Evolutionary conservation across 352 stramenopile genomes (phyloP), one percentile per base, ranked within the genome.

Genomic region (Peronospora farinosa): DNA sequence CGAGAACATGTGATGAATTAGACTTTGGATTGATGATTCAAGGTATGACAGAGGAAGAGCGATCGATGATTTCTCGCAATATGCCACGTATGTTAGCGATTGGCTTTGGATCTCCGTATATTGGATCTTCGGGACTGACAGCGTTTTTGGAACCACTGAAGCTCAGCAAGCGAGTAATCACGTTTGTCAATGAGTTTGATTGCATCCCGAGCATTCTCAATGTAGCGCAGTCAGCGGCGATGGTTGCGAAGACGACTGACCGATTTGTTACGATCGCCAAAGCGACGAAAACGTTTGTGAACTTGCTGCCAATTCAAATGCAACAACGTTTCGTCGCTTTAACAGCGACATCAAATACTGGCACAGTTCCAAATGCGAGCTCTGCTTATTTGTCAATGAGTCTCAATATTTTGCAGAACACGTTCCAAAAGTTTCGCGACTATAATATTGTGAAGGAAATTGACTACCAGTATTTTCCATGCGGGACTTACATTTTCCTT

Each of bases 191-290:
- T 51, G 81, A 94, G 52, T 77, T 83, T 46, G 83, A 94, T 53
- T 94, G 81, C 58, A 90, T 94, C 42, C 83, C 83, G 3, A 79
- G 78, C 19, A 85, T 94, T 50, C 56, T 92, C 21, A 90, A 94
- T 47, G 67, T 92, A 8, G 80, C 81, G 0, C 80, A 94, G 42
- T 85, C 79, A 15, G 67, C 83, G 0, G 69, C 81, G 3, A 78
- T 91, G 65, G 25, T 89, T 17, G 71, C 78, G 1, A 94, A 89
- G 53, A 92, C 81, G 1, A 87, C 80, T 0, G 78, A 88, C 32
- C 76, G 77, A 5, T 72, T 92, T 46, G 36, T 91, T 23, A 85
- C 81, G 15, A 88, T 94, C 55, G 80, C 75, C 15, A 88, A 88
- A 60, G 83, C 78, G 2, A 92, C 80, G 4, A 85, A 74, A 48